Evolutionary conservation across 2,329 filamentous ascomycete species (phyloP).

Genomic region (Elsinoe batatas): DNA sequence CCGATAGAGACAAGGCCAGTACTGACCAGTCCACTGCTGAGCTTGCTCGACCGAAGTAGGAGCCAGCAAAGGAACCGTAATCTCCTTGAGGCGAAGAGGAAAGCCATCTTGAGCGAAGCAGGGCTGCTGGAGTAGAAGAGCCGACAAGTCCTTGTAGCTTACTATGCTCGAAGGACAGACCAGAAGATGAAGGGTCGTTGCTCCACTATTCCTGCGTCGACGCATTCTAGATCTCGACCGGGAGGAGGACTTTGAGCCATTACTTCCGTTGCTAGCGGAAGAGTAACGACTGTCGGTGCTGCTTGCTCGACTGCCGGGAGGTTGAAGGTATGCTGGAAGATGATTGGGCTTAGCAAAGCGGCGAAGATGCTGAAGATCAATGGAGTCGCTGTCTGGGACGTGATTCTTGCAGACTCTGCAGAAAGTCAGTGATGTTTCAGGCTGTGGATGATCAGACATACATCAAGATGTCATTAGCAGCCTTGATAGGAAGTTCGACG

Average conservation of each 20-base stretch:
- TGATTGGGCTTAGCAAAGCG: slow-evolving; percentile 56
- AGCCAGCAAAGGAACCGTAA: slow-evolving; percentile 61
- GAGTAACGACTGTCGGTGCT: slow-evolving; percentile 14
- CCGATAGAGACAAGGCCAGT: slow-evolving; percentile 78
- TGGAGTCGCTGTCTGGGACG: slow-evolving; percentile 33
- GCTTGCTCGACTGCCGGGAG: slow-evolving; percentile 10
- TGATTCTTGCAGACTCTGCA: slow-evolving; percentile 38
- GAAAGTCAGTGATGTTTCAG: slow-evolving; percentile 15
- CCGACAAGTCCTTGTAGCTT: slow-evolving; percentile 43
- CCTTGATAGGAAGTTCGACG: slow-evolving; percentile 60
- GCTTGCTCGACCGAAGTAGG: slow-evolving; percentile 70
- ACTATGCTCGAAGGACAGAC: slow-evolving; percentile 44
- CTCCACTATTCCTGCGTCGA: slow-evolving; percentile 17
- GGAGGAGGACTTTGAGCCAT: slow-evolving; percentile 12
- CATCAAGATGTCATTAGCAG: slow-evolving; percentile 63
- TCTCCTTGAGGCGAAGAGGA: slow-evolving; percentile 48
- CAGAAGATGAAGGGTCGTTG: slow-evolving; percentile 39
- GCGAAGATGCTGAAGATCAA: slow-evolving; percentile 52
- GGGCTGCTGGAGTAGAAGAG: slow-evolving; percentile 28
- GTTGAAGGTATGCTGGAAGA: slow-evolving; percentile 21
- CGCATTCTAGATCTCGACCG: slow-evolving; percentile 15
- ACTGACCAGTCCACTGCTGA: slow-evolving; percentile 60
- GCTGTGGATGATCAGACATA: slow-evolving; percentile 32
- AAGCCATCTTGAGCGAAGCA: slow-evolving; percentile 31
- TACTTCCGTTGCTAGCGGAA: slow-evolving; percentile 12